Base-by-base conservation (phyloP, 345 rosid species). In the Eucalyptus sp. region DNA sequence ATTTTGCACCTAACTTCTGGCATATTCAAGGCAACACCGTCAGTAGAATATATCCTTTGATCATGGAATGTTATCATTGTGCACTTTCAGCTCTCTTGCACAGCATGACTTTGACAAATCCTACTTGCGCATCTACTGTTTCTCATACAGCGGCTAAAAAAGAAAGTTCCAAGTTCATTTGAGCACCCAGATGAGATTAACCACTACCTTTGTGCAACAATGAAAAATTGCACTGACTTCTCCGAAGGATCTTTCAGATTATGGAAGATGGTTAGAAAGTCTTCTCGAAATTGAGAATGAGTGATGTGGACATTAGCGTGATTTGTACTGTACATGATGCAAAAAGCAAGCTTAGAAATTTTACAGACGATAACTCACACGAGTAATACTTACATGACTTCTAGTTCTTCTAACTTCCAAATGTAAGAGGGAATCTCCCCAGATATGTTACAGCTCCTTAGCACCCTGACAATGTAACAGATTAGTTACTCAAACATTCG, bases 371-470 rank as follows among this genome's bases (percentile, higher is more conserved):
- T 25, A 51, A 86, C 48, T 86, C 29, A 33, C 64, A 86, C 60
- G 4, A 29, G 25, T 49, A 11, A 86, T 64, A 88, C 91, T 64
- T 89, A 92, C 94, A 92, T 58, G 58, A 87, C 87, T 54, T 89
- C 89, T 79, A 92, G 62, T 25, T 81, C 27, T n/a, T 49, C 43
- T 84, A 87, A 79, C 46, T 88, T 86, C 91, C 91, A 90, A 71
- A 92, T 41, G 66, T 89, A 88, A 7, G 58, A 20, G 13, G 93
- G 93, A 52, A 92, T 91, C 87, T 64, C 24, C 88, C 93, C 94
- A 62, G 93, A 91, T 31, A 93, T 56, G 87, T 93, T 91, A 86
- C 93, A 93, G 90, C 87, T 93, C 48, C 92, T 83, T 86, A 95
- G 84, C 50, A 93, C 90, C 93, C 96, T 95, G 85, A 86, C 54